Percentiles rank a stretch among this genome's conserved stretches.
phyloP scores from a whole-genome alignment of 2,329 filamentous ascomycete genomes.

The Fusarium sp. region DNA sequence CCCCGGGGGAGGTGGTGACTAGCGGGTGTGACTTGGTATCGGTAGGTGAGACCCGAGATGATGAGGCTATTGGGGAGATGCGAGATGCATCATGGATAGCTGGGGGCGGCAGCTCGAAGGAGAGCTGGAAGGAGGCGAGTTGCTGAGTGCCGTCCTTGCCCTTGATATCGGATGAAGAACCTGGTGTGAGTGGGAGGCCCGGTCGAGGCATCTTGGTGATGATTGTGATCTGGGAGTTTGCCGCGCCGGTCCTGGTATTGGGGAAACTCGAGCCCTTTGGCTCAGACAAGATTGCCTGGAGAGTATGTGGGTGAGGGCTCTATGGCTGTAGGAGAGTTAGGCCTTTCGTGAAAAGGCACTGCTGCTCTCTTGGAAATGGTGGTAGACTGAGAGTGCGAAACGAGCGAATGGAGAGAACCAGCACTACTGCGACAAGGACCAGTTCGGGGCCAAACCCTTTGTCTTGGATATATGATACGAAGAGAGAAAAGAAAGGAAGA shows the following conservation, averaged over 20 bases:
- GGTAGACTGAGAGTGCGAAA: neutral
- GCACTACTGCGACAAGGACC: slow-evolving; percentile 1
- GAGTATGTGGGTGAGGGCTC: neutral
- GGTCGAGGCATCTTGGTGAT: slow-evolving; percentile 47
- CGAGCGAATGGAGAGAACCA: neutral
- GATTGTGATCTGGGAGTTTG: neutral
- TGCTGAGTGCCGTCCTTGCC: slow-evolving; percentile 71
- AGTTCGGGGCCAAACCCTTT: neutral
- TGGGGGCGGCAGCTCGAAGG: slow-evolving; percentile 79
- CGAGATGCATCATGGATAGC: slow-evolving; percentile 65
- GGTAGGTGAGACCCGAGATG: slow-evolving; percentile 40
- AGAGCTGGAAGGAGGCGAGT: slow-evolving; percentile 67
- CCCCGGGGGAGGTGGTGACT: slow-evolving; percentile 36
- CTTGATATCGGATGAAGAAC: slow-evolving; percentile 79
- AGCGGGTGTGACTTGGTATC: slow-evolving; percentile 47
- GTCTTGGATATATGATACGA: neutral
- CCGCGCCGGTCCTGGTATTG: neutral
- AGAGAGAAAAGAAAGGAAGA: neutral
- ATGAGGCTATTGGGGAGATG: slow-evolving; percentile 51
- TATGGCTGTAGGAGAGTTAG: neutral
- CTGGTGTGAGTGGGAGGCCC: slow-evolving; percentile 72
- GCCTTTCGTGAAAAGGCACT: neutral
- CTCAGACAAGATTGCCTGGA: neutral
- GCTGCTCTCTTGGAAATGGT: neutral
- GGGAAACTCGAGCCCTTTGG: neutral